phyloP scores from a whole-genome alignment of 225 moss, liverwort and hornwort genomes.

The Pleurozium schreberi region DNA sequence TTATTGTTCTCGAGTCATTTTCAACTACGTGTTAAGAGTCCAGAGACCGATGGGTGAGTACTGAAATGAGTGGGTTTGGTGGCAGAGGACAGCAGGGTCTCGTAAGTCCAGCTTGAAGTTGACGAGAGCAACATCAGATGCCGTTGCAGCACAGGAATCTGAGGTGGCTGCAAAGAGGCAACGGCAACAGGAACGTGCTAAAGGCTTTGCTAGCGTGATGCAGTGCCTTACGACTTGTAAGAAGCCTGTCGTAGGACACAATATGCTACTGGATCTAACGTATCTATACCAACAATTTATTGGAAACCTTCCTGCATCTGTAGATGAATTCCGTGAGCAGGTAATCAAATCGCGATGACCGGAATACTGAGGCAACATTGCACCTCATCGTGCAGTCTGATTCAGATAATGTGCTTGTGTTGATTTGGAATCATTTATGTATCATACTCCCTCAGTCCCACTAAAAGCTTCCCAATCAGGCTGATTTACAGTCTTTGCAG shows the following conservation, averaged over 20 bases:
- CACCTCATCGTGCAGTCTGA: background rate
- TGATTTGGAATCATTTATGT: background rate
- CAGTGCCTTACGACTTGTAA: conserved; percentile 35
- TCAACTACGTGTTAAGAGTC: background rate
- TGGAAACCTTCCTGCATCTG: conserved; percentile 36
- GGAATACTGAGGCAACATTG: background rate
- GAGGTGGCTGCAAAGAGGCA: conserved; percentile 52
- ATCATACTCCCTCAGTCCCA: background rate
- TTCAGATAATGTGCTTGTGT: background rate
- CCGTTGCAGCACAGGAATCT: conserved; percentile 35
- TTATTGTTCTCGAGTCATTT: background rate
- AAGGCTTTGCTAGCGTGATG: conserved; percentile 49
- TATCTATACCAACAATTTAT: conserved; percentile 51
- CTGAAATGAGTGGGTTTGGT: conserved; percentile 16
- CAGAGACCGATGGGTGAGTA: background rate
- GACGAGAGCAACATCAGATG: conserved; percentile 44
- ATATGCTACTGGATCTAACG: conserved; percentile 39
- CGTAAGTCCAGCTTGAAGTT: conserved; percentile 49
- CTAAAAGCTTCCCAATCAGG: too few relatives aligned
- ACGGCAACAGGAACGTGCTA: conserved; percentile 25
- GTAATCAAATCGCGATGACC: conserved; percentile 2
- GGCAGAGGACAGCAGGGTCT: conserved; percentile 17
- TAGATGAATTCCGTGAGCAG: conserved; percentile 45
- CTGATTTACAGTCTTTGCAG: too few relatives aligned
- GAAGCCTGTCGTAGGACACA: conserved; percentile 53